Evolutionary conservation across 768 basidiomycete genomes (phyloP), one percentile per base, ranked within the genome.

Genomic region (Pulveroboletus sp.): DNA sequence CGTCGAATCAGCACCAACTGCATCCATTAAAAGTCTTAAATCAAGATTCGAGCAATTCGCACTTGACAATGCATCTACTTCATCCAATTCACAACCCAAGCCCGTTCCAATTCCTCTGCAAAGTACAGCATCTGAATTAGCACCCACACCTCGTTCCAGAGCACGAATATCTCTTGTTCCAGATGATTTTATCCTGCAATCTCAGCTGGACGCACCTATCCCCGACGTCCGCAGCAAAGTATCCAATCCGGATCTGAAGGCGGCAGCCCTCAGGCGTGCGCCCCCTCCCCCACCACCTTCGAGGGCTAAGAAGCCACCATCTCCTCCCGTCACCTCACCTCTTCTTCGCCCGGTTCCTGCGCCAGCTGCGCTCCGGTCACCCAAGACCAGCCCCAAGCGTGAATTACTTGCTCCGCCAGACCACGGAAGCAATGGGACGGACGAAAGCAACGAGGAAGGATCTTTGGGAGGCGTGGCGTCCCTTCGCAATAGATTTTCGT

Each of bases 31-130:
- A 65, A 86, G 75, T 51, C 72, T 90, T 16, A 78, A 79, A 38
- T 86, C 84, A 25, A 79, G 72, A 59, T 90, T 89, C 59, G 87
- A 90, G 62, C 77, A 81, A 56, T 68, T 87, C 21, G 82, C 85
- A 4, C 69, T 72, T 39, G 70, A 72, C 10, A 67, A 72, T 12
- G 51, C 59, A 50, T 48, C 54, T 17, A 5, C 40, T 10, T 23
- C 45, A 17, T 27, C 43, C 40, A 40, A 38, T 45, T 6, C 13
- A n/a, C 34, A 27, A 2, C 14, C 23, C 23, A 60, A 47, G 36
- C 42, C 40, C 23, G 24, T 27, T 16, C 35, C 41, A 16, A 48
- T 45, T 43, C 40, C 49, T 55, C 41, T 60, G 8, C 45, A 49
- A 19, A 44, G 33, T 29, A 45, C 16, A 32, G 43, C 0, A 20